Conservation (phyloP, 2,329 filamentous ascomycete species). For the Shiraia bambusicola region DNA sequence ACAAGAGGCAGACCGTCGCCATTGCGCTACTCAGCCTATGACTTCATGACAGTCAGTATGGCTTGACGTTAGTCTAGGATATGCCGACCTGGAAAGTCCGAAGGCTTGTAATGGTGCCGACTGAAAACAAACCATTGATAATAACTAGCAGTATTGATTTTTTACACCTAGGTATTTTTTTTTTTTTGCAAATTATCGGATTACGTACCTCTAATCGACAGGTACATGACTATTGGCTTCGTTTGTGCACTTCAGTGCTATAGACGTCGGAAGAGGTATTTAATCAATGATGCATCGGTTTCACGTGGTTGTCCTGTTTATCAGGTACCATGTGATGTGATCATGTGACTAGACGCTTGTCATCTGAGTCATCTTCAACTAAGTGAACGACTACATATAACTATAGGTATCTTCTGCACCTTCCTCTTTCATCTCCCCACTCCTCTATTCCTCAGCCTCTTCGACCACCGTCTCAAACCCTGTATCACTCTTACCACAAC, state of each 20-base stretch:
- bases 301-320: no score
- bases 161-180: no score
- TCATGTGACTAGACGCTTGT: no score
- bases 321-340: no score
- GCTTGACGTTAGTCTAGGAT: slow-evolving; percentile 38
- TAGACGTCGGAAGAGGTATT: no score
- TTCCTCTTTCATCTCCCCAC: neutral
- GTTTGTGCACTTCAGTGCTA: no score
- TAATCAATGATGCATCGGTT: no score
- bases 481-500: slow-evolving; percentile 11
- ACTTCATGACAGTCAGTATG: slow-evolving; percentile 45
- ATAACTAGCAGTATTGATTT: slow-evolving; percentile 30
- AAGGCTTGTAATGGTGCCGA: slow-evolving; percentile 41
- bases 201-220: no score
- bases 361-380: no score
- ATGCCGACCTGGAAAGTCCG: slow-evolving; percentile 20
- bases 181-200: no score
- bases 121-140: slow-evolving; percentile 38
- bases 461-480: slow-evolving; percentile 16
- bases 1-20: slow-evolving; percentile 10
- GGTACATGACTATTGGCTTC: no score
- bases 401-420: neutral
- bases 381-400: no score
- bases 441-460: neutral
- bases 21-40: slow-evolving; percentile 31